Conservation (phyloP, 345 rosid species). For the Turritis glabra region DNA sequence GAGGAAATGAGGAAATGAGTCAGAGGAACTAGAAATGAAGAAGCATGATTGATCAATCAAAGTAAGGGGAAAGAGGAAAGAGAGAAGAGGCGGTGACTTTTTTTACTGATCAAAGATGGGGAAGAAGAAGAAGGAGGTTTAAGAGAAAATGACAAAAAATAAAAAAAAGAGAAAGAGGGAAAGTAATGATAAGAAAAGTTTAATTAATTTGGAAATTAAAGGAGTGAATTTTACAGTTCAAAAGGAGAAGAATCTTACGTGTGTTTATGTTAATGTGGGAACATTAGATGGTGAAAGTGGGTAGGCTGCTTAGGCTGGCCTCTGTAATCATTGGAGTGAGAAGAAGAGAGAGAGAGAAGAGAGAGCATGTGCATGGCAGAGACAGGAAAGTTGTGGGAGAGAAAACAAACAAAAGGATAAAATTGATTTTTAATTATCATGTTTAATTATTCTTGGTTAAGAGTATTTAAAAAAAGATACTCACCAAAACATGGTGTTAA, state of each 20-base stretch:
- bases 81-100: conserved; percentile 38
- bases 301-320: conserved; percentile 43
- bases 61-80: conserved; percentile 28
- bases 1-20: conserved; percentile 25
- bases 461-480: not conserved
- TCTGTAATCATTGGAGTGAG: conserved; percentile 44
- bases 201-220: not conserved
- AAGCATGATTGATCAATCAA: conserved; percentile 39
- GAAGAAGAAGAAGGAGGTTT: not conserved
- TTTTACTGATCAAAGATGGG: conserved; percentile 27
- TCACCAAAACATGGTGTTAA: conserved; percentile 22
- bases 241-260: conserved; percentile 42
- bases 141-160: conserved; percentile 34
- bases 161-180: conserved; percentile 9
- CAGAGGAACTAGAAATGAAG: conserved; percentile 11
- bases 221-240: conserved; percentile 38
- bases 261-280: conserved; percentile 31
- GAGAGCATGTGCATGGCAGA: conserved; percentile 40
- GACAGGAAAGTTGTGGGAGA: conserved; percentile 35
- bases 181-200: conserved; percentile 20
- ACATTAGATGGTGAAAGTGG: conserved; percentile 45
- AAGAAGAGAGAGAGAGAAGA: conserved; percentile 18
- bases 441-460: conserved; percentile 26
- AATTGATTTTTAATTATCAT: conserved; percentile 16
- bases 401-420: conserved; percentile 35